Conservation (phyloP, 805 yeast species). For the Candida sakaeoensis region DNA sequence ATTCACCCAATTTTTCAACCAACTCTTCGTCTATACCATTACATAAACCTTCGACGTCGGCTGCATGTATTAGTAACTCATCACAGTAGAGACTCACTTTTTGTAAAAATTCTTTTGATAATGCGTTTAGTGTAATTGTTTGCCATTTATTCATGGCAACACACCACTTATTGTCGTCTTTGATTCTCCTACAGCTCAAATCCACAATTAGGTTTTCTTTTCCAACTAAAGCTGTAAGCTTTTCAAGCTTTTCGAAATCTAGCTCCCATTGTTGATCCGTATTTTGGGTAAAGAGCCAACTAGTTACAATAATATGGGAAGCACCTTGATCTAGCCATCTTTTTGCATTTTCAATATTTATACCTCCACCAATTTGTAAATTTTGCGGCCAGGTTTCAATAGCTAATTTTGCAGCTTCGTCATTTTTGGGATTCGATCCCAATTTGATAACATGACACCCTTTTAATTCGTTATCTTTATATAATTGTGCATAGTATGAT, state of each 20-base stretch:
- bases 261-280: conserved; percentile 40
- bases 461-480: conserved; percentile 49
- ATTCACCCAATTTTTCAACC: conserved; percentile 67
- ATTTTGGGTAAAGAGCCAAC: conserved; percentile 78
- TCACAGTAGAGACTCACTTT: conserved; percentile 62
- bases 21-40: conserved; percentile 83
- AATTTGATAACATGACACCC: conserved; percentile 95
- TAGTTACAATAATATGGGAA: conserved; percentile 84
- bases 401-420: conserved; percentile 77
- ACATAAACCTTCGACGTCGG: conserved; percentile 97
- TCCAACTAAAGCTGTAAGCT: conserved; percentile 57
- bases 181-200: conserved; percentile 66
- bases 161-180: conserved; percentile 54
- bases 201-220: conserved; percentile 73
- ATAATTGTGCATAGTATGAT: conserved; percentile 68
- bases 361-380: conserved; percentile 93
- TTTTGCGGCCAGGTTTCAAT: conserved; percentile 65
- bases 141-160: conserved; percentile 99
- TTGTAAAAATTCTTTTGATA: conserved; percentile 51
- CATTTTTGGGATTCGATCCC: conserved; percentile 74
- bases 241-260: conserved; percentile 48
- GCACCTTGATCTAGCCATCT: conserved; percentile 79
- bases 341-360: conserved; percentile 66
- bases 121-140: conserved; percentile 64
- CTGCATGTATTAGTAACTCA: conserved; percentile 94